A percentile compares a stretch with the other conserved stretches of the same genome.
Conservation (phyloP, 139 green algal genomes). For the Tetratostichococcus sp. region DNA sequence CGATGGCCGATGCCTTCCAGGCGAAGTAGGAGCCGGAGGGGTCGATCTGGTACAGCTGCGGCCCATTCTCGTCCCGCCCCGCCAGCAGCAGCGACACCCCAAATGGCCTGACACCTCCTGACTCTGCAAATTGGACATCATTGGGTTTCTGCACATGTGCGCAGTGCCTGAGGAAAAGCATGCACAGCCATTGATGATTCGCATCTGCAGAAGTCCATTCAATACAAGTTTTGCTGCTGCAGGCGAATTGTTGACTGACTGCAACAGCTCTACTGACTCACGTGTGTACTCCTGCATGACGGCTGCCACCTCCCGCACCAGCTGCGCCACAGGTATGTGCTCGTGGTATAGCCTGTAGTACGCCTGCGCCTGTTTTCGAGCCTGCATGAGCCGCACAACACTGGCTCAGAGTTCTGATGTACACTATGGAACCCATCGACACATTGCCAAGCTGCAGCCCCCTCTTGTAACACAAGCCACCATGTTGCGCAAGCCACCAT, state of each 20-base stretch:
- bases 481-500: too few relatives aligned
- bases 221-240: too few relatives aligned
- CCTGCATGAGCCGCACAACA: too few relatives aligned
- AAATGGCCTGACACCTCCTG: slow-evolving; percentile 94
- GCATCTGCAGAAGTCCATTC: too few relatives aligned
- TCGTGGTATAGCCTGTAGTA: slow-evolving; percentile 96
- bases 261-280: slow-evolving; percentile 34
- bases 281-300: slow-evolving; percentile 99
- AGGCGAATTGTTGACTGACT: too few relatives aligned
- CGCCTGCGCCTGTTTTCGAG: slow-evolving; percentile 38
- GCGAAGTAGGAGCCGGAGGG: slow-evolving; percentile 97
- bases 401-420: too few relatives aligned
- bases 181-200: too few relatives aligned
- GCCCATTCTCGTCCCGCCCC: slow-evolving; percentile 90
- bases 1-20: slow-evolving; percentile 95
- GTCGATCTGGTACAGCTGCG: slow-evolving; percentile 98
- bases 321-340: slow-evolving; percentile 94
- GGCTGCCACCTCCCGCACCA: slow-evolving; percentile 92
- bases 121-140: slow-evolving; percentile 52
- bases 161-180: too few relatives aligned
- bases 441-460: too few relatives aligned
- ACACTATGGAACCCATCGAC: too few relatives aligned
- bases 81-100: slow-evolving; percentile 96
- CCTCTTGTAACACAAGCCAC: too few relatives aligned
- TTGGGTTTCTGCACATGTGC: too few relatives aligned